Base-by-base conservation (phyloP, 176 grass and related monocot genomes). In the Puya raimondii region DNA sequence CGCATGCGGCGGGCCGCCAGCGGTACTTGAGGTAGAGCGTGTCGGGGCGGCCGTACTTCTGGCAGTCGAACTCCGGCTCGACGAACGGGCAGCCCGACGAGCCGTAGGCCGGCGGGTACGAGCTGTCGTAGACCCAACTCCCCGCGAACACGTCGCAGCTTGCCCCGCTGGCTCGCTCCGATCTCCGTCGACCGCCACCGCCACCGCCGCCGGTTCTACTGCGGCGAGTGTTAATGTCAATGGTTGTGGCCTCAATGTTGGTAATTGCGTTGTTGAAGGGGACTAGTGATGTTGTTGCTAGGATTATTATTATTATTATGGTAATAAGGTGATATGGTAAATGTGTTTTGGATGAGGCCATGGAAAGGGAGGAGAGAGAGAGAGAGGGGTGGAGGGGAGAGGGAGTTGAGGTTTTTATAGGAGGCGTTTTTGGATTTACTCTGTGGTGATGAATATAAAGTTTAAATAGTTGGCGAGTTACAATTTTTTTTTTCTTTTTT, bases 21-120 rank as follows among this genome's bases (percentile, higher is more conserved):
- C 83, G 81, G 77, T 96, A 96, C 68, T 86, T 88, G 85, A 96
- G 88, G 80, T 96, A 96, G 9, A 21, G 53, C 85, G 78, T 84
- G 76, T 96, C 88, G 6, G 85, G 75, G 64, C 91, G 85, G 71
- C 91, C 91, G 71, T 83, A 86, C 74, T 83, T 86, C 77, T 88
- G 85, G 85, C 91, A 96, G 79, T 96, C 80, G 71, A 96, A 96
- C 80, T 96, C 88, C 10, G 91, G 50, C 70, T 88, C 88, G 51
- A 96, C 80, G 80, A 96, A 96, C 50, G 91, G 88, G 83, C 91
- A 96, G 14, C 63, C 67, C 48, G 85, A 81, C 21, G 91, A 66
- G 68, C 91, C 85, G 65, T 91, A 96, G 75, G 84, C 26, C 11
- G 91, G 88, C 11, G 91, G 88, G 49, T 77, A 78, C 63, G 85